These are phyloP conservation scores for Mycena floridula DNA, from an alignment of 768 basidiomycete genomes.

Conservation along the genomic window DNA sequence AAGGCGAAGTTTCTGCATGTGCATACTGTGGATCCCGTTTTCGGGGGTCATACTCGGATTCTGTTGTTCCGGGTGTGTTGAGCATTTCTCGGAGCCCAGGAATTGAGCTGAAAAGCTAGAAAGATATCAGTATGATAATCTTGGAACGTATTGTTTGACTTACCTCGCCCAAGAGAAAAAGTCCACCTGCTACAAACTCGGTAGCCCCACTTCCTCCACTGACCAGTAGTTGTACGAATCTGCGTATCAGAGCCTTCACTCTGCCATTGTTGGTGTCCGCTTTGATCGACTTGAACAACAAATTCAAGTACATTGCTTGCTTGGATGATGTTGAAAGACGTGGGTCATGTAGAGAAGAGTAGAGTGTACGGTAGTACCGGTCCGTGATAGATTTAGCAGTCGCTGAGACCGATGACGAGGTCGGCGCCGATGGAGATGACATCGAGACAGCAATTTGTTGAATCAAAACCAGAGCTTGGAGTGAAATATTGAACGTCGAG, in stretches of 20 bases:
- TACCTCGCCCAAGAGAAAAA: conserved; percentile 87
- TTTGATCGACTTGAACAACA: conserved; percentile 88
- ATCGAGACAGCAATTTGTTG: conserved; percentile 71
- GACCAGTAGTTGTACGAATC: conserved; percentile 77
- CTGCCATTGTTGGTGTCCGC: conserved; percentile 53
- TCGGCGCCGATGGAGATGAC: conserved; percentile 28
- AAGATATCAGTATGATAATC: conserved; percentile 1
- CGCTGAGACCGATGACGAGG: conserved; percentile 34
- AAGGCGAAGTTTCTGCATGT: conserved; percentile 67
- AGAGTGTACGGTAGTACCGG: conserved; percentile 78
- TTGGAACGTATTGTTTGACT: conserved; percentile 12
- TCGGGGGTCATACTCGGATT: conserved; percentile 80
- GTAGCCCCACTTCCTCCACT: conserved; percentile 67
- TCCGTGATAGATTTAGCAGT: conserved; percentile 46
- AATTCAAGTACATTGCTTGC: conserved; percentile 94
- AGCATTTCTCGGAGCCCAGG: conserved; percentile 36
- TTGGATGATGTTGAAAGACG: conserved; percentile 81
- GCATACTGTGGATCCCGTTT: conserved; percentile 91
- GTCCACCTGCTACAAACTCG: conserved; percentile 84
- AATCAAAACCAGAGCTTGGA: conserved; percentile 87
- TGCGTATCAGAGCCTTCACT: conserved; percentile 72
- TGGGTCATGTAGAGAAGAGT: conserved; percentile 80
- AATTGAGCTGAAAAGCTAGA: conserved; percentile 34
- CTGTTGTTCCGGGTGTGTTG: not conserved
- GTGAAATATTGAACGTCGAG: conserved; percentile 94